phyloP scores from a whole-genome alignment of 1,284 basidiomycete species.

The Anthracocystis panici-leucophaei region DNA sequence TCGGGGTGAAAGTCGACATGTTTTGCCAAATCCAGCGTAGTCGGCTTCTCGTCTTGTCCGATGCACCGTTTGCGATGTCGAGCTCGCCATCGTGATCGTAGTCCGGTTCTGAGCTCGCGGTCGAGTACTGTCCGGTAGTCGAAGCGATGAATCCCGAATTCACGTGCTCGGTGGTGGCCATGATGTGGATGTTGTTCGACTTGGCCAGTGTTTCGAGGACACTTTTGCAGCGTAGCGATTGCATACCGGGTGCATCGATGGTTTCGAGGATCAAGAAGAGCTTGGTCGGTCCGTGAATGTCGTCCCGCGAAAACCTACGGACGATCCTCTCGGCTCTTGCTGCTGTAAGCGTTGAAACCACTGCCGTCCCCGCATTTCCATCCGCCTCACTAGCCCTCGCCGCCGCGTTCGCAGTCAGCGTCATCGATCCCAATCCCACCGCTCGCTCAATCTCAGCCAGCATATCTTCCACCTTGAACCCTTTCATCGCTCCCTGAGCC shows the following conservation, averaged over 20 bases:
- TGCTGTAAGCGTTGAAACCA: slow-evolving; percentile 35
- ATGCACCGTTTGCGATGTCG: neutral
- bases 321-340: slow-evolving; percentile 46
- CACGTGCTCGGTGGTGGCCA: slow-evolving; percentile 49
- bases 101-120: neutral
- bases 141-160: slow-evolving; percentile 43
- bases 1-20: slow-evolving; percentile 39
- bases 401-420: slow-evolving; percentile 8
- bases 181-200: slow-evolving; percentile 41
- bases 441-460: slow-evolving; percentile 37
- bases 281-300: slow-evolving; percentile 22
- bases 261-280: slow-evolving; percentile 47
- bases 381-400: slow-evolving; percentile 6
- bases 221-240: slow-evolving; percentile 37
- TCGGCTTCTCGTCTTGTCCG: slow-evolving; percentile 2
- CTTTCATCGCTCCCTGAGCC: slow-evolving; percentile 50
- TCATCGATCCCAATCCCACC: slow-evolving; percentile 32
- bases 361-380: slow-evolving; percentile 7
- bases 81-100: neutral
- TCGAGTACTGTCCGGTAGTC: slow-evolving; percentile 19
- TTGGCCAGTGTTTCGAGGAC: slow-evolving; percentile 36
- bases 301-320: slow-evolving; percentile 10
- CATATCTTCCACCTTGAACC: slow-evolving; percentile 54
- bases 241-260: slow-evolving; percentile 48
- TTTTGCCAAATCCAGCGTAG: slow-evolving; percentile 53